phyloP scores from a whole-genome alignment of 1,139 yeast species.

The Hanseniaspora sp. region DNA sequence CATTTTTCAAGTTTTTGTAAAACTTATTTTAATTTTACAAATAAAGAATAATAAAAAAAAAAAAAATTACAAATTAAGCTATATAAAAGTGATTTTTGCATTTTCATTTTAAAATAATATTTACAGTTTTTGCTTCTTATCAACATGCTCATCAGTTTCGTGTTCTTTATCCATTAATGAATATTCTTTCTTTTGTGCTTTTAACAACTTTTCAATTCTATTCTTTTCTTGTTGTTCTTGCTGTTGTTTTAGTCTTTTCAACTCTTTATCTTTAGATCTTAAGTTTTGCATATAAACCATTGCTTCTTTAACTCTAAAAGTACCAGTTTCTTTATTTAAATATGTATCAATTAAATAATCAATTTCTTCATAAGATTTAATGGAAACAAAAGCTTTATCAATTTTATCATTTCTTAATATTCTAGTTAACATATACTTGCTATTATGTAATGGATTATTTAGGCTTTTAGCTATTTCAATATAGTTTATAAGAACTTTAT shows the following conservation, averaged over 20 bases:
- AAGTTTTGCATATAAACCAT: constrained; percentile 19
- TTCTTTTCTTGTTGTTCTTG: constrained; percentile 9
- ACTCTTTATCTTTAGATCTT: constrained; percentile 22
- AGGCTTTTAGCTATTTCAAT: constrained; percentile 42
- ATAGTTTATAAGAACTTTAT: constrained; percentile 44
- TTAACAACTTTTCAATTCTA: constrained; percentile 3
- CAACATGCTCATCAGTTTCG: background rate
- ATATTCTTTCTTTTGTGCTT: background rate
- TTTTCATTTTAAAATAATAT: too few relatives aligned
- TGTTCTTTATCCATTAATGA: background rate
- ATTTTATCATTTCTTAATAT: constrained; percentile 61
- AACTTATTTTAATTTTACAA: too few relatives aligned
- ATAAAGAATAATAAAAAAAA: too few relatives aligned
- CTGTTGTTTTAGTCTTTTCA: constrained; percentile 17
- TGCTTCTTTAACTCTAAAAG: constrained; percentile 22
- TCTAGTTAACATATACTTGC: constrained; percentile 69
- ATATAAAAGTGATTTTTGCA: too few relatives aligned
- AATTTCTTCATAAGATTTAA: constrained; percentile 48
- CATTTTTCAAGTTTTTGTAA: too few relatives aligned
- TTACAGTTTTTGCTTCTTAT: constrained; percentile 8
- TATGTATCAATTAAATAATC: constrained; percentile 23
- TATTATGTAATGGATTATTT: constrained; percentile 56
- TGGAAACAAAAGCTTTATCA: constrained; percentile 47
- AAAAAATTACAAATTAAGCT: too few relatives aligned
- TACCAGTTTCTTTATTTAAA: constrained; percentile 18